A percentile compares a stretch with the other conserved stretches of the same genome.
These are phyloP conservation scores for Leccinum obscurum DNA, from an alignment of 768 basidiomycete genomes.

Conservation along the genomic window DNA sequence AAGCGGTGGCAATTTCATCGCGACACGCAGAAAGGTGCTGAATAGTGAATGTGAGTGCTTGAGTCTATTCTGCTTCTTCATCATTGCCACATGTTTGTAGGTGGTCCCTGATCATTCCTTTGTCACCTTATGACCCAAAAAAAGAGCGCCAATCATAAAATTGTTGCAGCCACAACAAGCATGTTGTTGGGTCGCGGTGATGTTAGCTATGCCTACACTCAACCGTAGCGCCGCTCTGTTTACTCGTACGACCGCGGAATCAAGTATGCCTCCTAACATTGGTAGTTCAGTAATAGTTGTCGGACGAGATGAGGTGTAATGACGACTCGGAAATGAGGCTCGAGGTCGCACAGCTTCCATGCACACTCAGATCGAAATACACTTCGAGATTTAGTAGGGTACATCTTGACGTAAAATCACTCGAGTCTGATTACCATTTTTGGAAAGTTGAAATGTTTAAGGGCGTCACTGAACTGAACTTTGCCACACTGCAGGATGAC, in stretches of 20 bases:
- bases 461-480: neutral
- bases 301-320: neutral
- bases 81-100: neutral
- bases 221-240: neutral
- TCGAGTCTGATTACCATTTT: constrained; percentile 16
- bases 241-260: neutral
- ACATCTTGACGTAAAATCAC: constrained; percentile 21
- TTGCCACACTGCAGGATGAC: constrained; percentile 25
- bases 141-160: neutral
- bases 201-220: neutral
- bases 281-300: neutral
- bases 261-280: neutral
- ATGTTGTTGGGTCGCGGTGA: neutral
- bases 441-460: constrained; percentile 4
- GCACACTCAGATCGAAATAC: neutral
- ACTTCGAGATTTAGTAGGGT: neutral
- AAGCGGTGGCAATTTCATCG: neutral
- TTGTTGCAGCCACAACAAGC: neutral
- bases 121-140: neutral
- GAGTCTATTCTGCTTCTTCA: neutral
- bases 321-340: neutral
- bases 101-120: neutral
- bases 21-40: neutral
- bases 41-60: neutral
- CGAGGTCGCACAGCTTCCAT: neutral